These are phyloP conservation scores for Coniochaeta sp. DNA, from an alignment of 2,329 filamentous ascomycete genomes.

Conservation along the genomic window DNA sequence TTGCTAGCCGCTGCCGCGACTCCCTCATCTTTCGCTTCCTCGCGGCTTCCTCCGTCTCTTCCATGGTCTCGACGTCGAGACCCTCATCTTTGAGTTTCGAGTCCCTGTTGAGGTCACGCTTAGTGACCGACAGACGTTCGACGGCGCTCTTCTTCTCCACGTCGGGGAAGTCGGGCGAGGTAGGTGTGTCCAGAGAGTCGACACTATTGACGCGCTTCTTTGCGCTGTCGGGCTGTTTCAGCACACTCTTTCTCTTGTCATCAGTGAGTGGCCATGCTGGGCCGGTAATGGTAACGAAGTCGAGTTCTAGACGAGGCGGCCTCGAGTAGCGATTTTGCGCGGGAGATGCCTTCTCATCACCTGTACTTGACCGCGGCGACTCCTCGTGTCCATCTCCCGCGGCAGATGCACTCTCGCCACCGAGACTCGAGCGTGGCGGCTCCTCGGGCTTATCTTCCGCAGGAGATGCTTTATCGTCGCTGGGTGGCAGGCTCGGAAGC, in stretches of 20 bases:
- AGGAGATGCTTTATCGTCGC: not conserved
- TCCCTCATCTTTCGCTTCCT: not conserved
- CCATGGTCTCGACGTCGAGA: not conserved
- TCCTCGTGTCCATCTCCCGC: not conserved
- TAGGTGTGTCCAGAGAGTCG: not conserved
- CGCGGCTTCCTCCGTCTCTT: not conserved
- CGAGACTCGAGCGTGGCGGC: not conserved
- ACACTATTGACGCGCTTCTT: not conserved
- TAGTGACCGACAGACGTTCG: not conserved
- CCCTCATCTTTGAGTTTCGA: not conserved
- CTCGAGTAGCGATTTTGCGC: not conserved
- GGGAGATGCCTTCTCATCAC: not conserved
- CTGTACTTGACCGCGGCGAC: not conserved
- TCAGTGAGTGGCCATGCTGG: not conserved
- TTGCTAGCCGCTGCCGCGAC: not conserved
- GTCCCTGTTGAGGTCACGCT: not conserved
- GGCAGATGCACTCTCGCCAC: no score
- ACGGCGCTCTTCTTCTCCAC: conserved; percentile 2
- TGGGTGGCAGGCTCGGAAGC: not conserved
- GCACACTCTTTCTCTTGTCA: not conserved
- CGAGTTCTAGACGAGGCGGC: not conserved
- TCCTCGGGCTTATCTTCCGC: no score
- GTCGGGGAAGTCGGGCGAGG: not conserved
- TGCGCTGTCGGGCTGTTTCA: not conserved
- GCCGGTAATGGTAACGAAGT: not conserved